phyloP scores from a whole-genome alignment of 495 filamentous ascomycete species.

The Hypomontagnella submonticulosa region DNA sequence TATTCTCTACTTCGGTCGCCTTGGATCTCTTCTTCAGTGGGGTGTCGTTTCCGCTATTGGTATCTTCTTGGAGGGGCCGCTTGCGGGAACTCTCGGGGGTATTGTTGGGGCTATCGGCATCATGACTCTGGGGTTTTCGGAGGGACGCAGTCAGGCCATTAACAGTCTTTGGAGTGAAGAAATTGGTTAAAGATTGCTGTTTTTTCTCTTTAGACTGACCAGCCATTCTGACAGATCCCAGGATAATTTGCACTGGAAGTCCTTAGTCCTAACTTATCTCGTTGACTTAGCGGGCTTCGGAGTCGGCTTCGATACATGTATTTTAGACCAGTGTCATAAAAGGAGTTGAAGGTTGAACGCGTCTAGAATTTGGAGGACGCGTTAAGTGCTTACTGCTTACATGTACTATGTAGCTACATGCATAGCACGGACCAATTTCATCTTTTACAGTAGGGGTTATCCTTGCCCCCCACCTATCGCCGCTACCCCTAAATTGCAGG shows the following conservation, averaged over 20 bases:
- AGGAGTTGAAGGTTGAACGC: conserved; percentile 23
- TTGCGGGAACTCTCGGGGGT: conserved; percentile 49
- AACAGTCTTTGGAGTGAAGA: conserved; percentile 77
- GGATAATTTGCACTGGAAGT: neutral
- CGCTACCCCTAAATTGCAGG: conserved; percentile 8
- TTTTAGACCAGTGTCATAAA: neutral
- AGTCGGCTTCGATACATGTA: too few species aligned
- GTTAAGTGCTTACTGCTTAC: conserved; percentile 38
- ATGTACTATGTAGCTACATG: too few species aligned
- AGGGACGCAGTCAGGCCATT: conserved; percentile 34
- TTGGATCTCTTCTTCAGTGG: conserved; percentile 59
- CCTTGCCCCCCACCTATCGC: neutral
- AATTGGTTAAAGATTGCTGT: conserved; percentile 86
- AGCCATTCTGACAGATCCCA: conserved; percentile 49
- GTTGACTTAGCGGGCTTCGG: neutral
- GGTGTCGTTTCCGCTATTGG: conserved; percentile 50
- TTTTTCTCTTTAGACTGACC: conserved; percentile 63
- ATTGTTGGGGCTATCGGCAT: conserved; percentile 11
- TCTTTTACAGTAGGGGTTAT: conserved; percentile 14
- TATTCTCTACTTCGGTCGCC: conserved; percentile 39
- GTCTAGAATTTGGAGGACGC: conserved; percentile 30
- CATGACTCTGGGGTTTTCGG: conserved; percentile 30
- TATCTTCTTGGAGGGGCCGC: conserved; percentile 58
- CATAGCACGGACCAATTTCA: conserved; percentile 30
- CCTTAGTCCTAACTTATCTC: conserved; percentile 1